A percentile compares a stretch with the other conserved stretches of the same genome.
phyloP scores from a whole-genome alignment of 257 asterid species.

The Solanum bukasovii region DNA sequence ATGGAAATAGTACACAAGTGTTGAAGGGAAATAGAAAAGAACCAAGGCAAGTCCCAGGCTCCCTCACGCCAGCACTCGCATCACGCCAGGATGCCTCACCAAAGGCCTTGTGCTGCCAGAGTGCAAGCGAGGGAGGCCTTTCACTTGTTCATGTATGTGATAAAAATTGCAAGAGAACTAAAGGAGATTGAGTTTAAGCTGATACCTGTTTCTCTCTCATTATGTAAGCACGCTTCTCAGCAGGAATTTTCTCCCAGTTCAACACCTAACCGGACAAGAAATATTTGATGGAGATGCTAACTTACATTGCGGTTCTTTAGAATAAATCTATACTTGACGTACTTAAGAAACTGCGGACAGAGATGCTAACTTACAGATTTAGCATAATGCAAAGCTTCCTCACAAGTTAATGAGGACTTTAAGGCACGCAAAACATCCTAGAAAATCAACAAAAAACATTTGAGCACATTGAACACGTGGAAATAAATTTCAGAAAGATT shows the following conservation, averaged over 20 bases:
- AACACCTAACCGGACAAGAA: conserved; percentile 37
- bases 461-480: background rate
- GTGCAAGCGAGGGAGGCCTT: background rate
- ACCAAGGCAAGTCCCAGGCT: background rate
- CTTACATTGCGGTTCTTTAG: background rate
- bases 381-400: conserved; percentile 74
- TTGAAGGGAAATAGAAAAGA: background rate
- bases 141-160: background rate
- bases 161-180: background rate
- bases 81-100: background rate
- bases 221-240: conserved; percentile 82
- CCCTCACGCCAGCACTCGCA: background rate
- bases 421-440: conserved; percentile 77
- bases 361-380: conserved; percentile 49
- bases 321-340: background rate
- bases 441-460: conserved; percentile 6
- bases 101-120: background rate
- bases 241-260: conserved; percentile 81
- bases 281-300: background rate
- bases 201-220: conserved; percentile 85
- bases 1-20: background rate
- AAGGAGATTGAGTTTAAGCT: background rate
- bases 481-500: background rate
- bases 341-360: background rate
- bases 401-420: conserved; percentile 52